Conservation (phyloP, 2,329 filamentous ascomycete species). For the Westerdykella aurantiaca region DNA sequence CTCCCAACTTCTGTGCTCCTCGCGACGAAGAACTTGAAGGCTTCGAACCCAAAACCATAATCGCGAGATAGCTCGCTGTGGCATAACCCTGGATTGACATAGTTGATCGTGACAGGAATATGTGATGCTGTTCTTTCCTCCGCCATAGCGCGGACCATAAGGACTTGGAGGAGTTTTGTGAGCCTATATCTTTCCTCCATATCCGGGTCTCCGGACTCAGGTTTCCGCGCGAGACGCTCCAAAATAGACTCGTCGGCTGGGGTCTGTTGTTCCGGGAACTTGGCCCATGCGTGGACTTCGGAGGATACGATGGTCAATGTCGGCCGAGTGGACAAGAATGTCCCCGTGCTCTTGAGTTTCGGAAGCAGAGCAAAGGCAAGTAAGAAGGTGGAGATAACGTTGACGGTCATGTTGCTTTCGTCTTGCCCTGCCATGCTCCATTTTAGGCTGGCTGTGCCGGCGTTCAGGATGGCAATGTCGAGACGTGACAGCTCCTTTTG, state of each 20-base stretch:
- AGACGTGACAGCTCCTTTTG: conserved; percentile 21
- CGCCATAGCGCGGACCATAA: conserved; percentile 20
- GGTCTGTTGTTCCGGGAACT: conserved; percentile 20
- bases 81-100: conserved; percentile 33
- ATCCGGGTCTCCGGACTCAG: conserved; percentile 5
- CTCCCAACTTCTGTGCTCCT: conserved; percentile 39
- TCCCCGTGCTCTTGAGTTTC: conserved; percentile 20
- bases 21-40: conserved; percentile 23
- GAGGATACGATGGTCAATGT: conserved; percentile 30
- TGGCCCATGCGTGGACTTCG: conserved; percentile 26
- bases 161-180: conserved; percentile 31
- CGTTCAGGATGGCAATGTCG: conserved; percentile 38
- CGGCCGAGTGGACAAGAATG: conserved; percentile 17
- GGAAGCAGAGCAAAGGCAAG: conserved; percentile 27
- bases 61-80: conserved; percentile 22
- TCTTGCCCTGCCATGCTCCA: conserved; percentile 25
- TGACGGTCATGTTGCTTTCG: conserved; percentile 35
- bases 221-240: conserved; percentile 16
- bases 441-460: conserved; percentile 26
- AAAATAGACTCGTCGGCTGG: conserved; percentile 24
- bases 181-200: conserved; percentile 19
- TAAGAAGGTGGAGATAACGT: conserved; percentile 38
- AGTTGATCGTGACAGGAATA: conserved; percentile 28
- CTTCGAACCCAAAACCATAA: conserved; percentile 1
- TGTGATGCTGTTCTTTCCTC: conserved; percentile 7